Evolutionary conservation across 164 flowering plant species (phyloP), one percentile per base, ranked within the genome.

Genomic region (Piper betle): DNA sequence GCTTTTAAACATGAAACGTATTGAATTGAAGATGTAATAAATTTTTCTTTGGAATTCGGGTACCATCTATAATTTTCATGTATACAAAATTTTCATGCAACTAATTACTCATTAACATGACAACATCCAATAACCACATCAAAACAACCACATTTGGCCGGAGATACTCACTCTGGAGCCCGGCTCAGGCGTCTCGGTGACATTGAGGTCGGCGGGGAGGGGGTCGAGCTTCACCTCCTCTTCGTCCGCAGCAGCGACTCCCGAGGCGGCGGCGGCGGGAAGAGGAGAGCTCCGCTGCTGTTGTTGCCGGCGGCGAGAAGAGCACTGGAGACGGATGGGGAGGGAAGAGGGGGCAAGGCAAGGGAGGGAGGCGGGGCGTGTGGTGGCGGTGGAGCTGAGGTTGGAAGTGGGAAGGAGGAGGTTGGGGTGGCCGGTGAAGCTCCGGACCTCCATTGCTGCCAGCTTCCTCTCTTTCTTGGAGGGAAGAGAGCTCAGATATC

Each of bases 191-290:
- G 75, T 75, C 72, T 81, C 87, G 0, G 79, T 74, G 54, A 88
- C 85, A 10, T 73, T 62, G 52, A 91, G 20, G 53, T 84, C 87
- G 9, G 86, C 91, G 1, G 90, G 92, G 40, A 88, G 82, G 67
- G 71, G 62, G 20, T 88, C 91, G 3, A 46, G 50, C 50, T 46
- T 10, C 50, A 46, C 13, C 3, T 46, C 50, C 11, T 46, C 50
- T 46, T 46, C 9, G 12, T 46, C 50, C 15, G 6, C 50, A 46
- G 50, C 50, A 9, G 50, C 9, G 50, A 46, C 50, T 10, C 50
- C 15, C 15, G 50, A 46, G 15, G 50, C 33, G 2, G 50, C 50
- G 50, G 50, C 50, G 15, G 50, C 50, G 11, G 50, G 50, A 46
- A 46, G 15, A 9, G 50, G 11, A 15, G 50, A 12, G 50, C 9